Evolutionary conservation across 108 stramenopile genomes (phyloP), one percentile per base, ranked within the genome.

Genomic region (Stephanodiscus triporus): DNA sequence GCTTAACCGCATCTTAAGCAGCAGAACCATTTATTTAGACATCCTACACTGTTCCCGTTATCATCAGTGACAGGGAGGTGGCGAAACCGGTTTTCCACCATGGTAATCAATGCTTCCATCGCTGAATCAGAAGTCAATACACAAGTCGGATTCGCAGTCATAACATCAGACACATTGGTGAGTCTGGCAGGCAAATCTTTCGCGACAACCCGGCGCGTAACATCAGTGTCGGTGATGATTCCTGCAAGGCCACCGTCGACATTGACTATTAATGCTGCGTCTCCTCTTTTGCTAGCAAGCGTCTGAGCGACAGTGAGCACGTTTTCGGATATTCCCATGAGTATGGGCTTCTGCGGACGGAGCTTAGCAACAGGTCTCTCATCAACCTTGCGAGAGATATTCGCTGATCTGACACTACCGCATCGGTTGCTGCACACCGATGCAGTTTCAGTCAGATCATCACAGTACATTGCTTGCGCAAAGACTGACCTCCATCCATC

Each of bases 51-150:
- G 10, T 78, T 73, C 2, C 93, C 95, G 58, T 78, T 81, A 29
- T 86, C 84, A 60, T 96, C 96, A n/a, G 92, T 78, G 23, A 97
- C 97, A 27, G 97, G 97, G 42, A 97, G 83, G 75, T 97, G 97
- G 13, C 97, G 79, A 76, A 96, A 95, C 42, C 82, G 90, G 73
- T 95, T 95, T 72, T 96, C 94, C 36, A 97, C 86, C 97, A 98
- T 98, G 26, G 88, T 91, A 4, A 86, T 70, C 81, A 98, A 72
- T 0, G 96, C 96, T 38, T 97, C 96, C 65, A 93, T 81, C 9
- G 96, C 95, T 42, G 85, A 68, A 63, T 97, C 97, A 2, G 80
- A 64, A 79, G 89, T 73, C 6, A 81, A 68, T 1, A 96, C 97
- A 67, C 93, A 91, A 16, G 84, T 89, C 9, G 97, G 97, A 62